A percentile compares a stretch with the other conserved stretches of the same genome.
phyloP scores from a whole-genome alignment of 2,329 filamentous ascomycete genomes.

The Aspergillus ibericus region DNA sequence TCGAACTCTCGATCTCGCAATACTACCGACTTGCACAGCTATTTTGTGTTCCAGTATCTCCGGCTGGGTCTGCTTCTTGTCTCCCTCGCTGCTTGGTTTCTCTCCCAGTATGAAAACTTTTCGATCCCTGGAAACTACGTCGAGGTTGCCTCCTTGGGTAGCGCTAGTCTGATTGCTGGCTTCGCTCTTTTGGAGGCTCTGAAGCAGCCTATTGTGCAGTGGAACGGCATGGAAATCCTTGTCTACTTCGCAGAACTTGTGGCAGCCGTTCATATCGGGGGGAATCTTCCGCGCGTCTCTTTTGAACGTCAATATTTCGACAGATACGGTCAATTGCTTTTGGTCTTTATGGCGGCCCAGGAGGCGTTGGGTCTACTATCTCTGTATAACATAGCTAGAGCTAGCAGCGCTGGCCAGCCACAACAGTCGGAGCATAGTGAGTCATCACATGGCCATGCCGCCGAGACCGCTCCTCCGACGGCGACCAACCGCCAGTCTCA shows the following conservation, averaged over 20 bases:
- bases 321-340: constrained; percentile 39
- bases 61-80: constrained; percentile 30
- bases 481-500: constrained; percentile 14
- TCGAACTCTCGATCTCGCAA: constrained; percentile 5
- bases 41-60: constrained; percentile 30
- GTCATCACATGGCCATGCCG: not conserved
- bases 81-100: constrained; percentile 34
- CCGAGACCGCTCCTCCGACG: constrained; percentile 9
- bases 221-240: constrained; percentile 42
- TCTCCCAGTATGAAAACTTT: constrained; percentile 32
- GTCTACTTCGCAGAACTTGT: constrained; percentile 39
- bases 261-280: constrained; percentile 41
- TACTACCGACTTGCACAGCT: constrained; percentile 13
- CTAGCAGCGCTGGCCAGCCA: constrained; percentile 5
- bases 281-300: constrained; percentile 32
- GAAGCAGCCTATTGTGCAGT: constrained; percentile 38
- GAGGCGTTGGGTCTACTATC: constrained; percentile 36
- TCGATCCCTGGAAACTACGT: constrained; percentile 39
- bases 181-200: constrained; percentile 41
- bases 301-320: constrained; percentile 39
- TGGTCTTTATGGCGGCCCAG: constrained; percentile 41
- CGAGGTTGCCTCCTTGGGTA: constrained; percentile 39
- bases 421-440: constrained; percentile 9
- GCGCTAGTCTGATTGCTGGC: constrained; percentile 41
- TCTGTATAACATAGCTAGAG: constrained; percentile 19